Evolutionary conservation across 148 eudicot species (phyloP).

Genomic region (Oxyria digyna): DNA sequence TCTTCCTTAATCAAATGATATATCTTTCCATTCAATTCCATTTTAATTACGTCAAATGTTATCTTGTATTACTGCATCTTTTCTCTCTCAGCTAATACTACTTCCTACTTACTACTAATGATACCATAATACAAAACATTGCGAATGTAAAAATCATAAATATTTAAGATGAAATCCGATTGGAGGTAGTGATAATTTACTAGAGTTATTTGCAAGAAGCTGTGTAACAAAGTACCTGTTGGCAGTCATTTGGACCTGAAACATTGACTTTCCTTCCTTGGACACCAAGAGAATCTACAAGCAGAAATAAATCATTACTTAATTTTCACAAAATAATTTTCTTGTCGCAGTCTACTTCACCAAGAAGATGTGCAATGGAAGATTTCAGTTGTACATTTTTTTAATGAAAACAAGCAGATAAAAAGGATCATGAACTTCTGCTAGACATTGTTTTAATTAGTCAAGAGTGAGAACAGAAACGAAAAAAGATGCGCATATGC

Average conservation of each 20-base stretch:
- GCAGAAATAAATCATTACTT: neutral
- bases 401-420: neutral
- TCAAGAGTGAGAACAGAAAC: neutral
- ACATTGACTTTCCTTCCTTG: constrained; percentile 82
- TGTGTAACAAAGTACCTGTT: constrained; percentile 33
- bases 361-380: neutral
- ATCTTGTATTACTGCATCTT: neutral
- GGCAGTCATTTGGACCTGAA: constrained; percentile 50
- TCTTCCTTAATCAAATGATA: too few species aligned
- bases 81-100: neutral
- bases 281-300: constrained; percentile 71
- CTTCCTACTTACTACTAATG: neutral
- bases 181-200: neutral
- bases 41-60: neutral
- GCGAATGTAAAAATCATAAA: neutral
- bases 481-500: neutral
- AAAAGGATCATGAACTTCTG: neutral
- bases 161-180: neutral
- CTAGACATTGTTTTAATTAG: neutral
- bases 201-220: neutral
- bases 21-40: neutral
- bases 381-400: neutral
- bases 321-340: neutral
- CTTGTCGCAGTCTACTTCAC: neutral
- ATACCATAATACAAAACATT: neutral